Conservation (phyloP, 2,329 filamentous ascomycete species). For the Emergomyces pasteurianus region DNA sequence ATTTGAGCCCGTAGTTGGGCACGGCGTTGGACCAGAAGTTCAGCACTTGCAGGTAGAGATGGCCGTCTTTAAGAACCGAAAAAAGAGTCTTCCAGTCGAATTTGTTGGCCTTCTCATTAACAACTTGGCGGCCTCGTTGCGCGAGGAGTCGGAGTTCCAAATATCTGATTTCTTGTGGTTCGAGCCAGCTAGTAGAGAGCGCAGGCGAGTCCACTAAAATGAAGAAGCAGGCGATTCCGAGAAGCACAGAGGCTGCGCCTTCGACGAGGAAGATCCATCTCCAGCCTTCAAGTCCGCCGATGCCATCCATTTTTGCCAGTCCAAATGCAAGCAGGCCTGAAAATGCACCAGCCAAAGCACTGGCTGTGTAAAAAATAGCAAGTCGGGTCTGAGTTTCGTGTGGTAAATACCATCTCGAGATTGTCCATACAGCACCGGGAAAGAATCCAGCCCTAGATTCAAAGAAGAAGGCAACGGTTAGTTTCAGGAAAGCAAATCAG, state of each 20-base stretch:
- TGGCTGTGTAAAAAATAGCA: conserved; percentile 74
- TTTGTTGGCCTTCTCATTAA: conserved; percentile 12
- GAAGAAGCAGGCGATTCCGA: conserved; percentile 35
- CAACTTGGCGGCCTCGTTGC: conserved; percentile 10
- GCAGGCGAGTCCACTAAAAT: conserved; percentile 28
- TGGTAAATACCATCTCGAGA: conserved; percentile 74
- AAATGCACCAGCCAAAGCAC: conserved; percentile 71
- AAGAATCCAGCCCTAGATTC: conserved; percentile 38
- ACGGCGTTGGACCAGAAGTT: conserved; percentile 35
- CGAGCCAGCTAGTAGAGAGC: conserved; percentile 26
- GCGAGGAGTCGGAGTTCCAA: conserved; percentile 29
- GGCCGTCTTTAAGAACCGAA: conserved; percentile 37
- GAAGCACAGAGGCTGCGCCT: conserved; percentile 56
- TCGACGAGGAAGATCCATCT: conserved; percentile 40
- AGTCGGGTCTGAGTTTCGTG: conserved; percentile 69
- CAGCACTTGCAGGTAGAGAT: conserved; percentile 34
- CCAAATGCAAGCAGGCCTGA: conserved; percentile 74
- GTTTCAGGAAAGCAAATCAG: background rate
- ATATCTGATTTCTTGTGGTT: conserved; percentile 30
- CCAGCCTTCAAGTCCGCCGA: conserved; percentile 24
- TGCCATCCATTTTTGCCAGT: conserved; percentile 76
- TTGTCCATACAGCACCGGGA: conserved; percentile 66
- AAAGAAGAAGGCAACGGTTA: background rate
- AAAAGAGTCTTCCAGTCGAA: conserved; percentile 26
- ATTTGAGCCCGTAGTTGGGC: conserved; percentile 24